Evolutionary conservation across 352 stramenopile species (phyloP), one percentile per base, ranked within the genome.

Genomic region (Globisporangium canariense): DNA sequence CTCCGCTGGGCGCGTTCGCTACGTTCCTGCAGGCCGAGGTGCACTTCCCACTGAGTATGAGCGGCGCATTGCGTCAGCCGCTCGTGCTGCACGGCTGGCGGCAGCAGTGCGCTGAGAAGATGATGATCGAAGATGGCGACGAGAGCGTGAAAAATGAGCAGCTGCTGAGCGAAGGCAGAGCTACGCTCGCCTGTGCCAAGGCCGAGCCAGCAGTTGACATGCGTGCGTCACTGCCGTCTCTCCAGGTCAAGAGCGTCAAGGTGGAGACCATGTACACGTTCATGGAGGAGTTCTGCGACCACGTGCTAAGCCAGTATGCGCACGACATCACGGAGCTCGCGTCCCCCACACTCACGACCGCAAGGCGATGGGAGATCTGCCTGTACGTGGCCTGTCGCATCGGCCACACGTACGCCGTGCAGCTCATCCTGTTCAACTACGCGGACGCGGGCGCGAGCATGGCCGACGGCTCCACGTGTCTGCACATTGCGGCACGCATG

Each of bases 211-310:
- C 34, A 4, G 11, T 30, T 11, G 64, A 64, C 36, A 51, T 47
- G 45, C 45, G 38, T 10, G 40, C 60, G 14, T 61, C 66, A 2
- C 70, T 92, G 6, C 84, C 81, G 0, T 61, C 69, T 20, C 69
- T 93, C 18, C 73, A 84, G 38, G 74, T 91, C 22, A 86, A 88
- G 60, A 66, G 73, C 0, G 66, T 93, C 50, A 76, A 74, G 14
- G 77, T 91, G 22, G 78, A 85, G 64, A 91, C 84, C 8, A 78
- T 91, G 73, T 75, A 91, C 63, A 82, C 80, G 56, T 90, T 91
- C 71, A 78, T 93, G 69, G 84, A 93, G 58, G 84, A 93, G 51
- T 93, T 90, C 57, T 87, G 84, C 62, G 77, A 91, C 32, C 79
- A 86, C 11, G 69, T 90, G 30, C 62, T 91, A 25, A 74, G 58